Evolutionary conservation across 805 yeast species (phyloP), one percentile per base, ranked within the genome.

Genomic region (Candida insectorum): DNA sequence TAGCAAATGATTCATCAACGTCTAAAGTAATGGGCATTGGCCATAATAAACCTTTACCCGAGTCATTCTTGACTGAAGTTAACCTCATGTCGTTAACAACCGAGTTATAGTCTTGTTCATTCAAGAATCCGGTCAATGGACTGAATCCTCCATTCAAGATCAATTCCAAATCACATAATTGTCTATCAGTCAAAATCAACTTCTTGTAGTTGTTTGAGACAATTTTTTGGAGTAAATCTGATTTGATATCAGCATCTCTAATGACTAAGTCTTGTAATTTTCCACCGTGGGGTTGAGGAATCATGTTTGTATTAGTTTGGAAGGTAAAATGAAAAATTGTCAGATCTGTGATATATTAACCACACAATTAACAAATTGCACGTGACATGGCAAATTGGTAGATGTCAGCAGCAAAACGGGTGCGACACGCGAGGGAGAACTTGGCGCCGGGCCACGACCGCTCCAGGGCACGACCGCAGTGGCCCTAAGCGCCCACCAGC

Each of bases 121-220:
- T 74, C 51, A 83, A 61, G 62, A 77, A 82, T 14, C 85, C 88
- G 25, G 70, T 66, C 56, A 79, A 64, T 12, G 93, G 97, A 24
- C 96, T 87, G 59, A 89, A 89, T 4, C 97, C 97, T 60, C 97
- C 97, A 51, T 84, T 84, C 41, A 91, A 65, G 54, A 89, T 85
- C 60, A 91, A 71, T 65, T 89, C 97, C 53, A 91, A 66, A 60
- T 89, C 97, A 62, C 97, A 89, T 36, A 89, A 69, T 60, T 89
- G 97, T 58, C 97, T 82, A 43, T 79, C 91, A 21, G 94, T 81
- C 45, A 89, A 70, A 9, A 60, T 62, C 31, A 75, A 58, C n/a
- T 70, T 51, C 15, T 69, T 62, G 34, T 79, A 68, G 12, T 41
- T 40, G 13, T 50, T 36, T 10, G 62, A 40, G 20, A 68, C 63